Base-by-base conservation (phyloP, 345 rosid genomes). In the Toxicodendron radicans region DNA sequence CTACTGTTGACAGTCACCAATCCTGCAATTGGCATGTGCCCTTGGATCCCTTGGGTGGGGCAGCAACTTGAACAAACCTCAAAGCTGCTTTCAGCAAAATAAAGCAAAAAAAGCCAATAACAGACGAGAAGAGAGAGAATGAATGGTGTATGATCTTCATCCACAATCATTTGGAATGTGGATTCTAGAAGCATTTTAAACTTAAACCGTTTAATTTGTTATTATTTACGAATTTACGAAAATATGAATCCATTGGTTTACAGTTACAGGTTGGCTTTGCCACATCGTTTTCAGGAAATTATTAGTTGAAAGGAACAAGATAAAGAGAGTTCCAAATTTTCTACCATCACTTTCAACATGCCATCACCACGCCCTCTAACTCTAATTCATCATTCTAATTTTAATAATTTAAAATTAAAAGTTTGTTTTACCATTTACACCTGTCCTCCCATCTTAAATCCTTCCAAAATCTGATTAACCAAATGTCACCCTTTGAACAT, bases 261-360 rank as follows among this genome's bases (percentile, higher is more conserved):
- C n/a, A n/a, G n/a, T n/a, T n/a, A n/a, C n/a, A n/a, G n/a, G n/a
- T n/a, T n/a, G n/a, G n/a, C n/a, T n/a, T n/a, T 73, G 18, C 52
- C 16, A 3, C 9, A 30, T 73, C 78, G 11, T 38, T 73, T 68
- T 80, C 80, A 30, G 30, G 46, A 35, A 30, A 38, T 72, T 68
- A 64, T 41, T 73, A 56, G 67, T 41, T 46, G 71, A 58, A 71
- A 71, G 59, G 7, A 63, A 64, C 27, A 24, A 51, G 1, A 14
- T 14, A 16, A 20, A 4, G 9, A 10, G 30, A 48, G 13, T 21
- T 64, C n/a, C 20, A 74, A 64, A 35, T 27, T 38, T 54, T 43
- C 18, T 52, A 17, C 9, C 3, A 17, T 61, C 65, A 30, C 41
- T 61, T 33, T 61, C 65, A 61, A 32, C 46, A 35, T 1, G 23